Evolutionary conservation across 139 green algal species (phyloP).

Genomic region (Penium margaritaceum): DNA sequence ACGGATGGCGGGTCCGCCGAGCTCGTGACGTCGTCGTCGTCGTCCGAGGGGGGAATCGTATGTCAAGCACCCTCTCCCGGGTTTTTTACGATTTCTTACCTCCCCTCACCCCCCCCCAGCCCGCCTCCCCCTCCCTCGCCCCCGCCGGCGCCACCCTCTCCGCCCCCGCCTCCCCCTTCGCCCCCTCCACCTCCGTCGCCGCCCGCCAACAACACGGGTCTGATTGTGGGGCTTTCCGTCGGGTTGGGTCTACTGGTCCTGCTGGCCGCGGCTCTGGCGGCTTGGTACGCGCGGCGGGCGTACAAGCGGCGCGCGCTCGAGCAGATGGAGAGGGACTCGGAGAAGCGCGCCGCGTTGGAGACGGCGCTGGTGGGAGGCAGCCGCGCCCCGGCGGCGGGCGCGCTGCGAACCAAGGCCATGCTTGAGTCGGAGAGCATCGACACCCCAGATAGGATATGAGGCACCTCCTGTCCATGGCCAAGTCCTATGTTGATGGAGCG

Average conservation of each 20-base stretch:
- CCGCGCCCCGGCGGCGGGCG: background rate
- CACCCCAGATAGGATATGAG: too few species aligned
- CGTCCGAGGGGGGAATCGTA: too few species aligned
- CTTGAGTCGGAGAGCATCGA: conserved; percentile 1
- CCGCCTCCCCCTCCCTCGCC: background rate
- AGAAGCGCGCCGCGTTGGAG: background rate
- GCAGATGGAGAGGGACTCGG: background rate
- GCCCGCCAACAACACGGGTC: background rate
- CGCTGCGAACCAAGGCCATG: background rate
- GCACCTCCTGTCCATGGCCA: too few species aligned
- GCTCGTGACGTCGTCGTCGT: too few species aligned
- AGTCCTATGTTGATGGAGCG: too few species aligned
- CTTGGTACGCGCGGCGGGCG: background rate
- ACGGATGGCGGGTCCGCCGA: too few species aligned
- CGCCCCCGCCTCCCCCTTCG: background rate
- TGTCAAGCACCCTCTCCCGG: too few species aligned
- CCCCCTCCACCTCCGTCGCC: background rate
- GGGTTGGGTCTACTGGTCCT: background rate
- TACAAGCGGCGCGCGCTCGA: background rate
- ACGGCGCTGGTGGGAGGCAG: conserved; percentile 2
- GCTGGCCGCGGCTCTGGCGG: background rate
- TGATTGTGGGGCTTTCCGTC: background rate
- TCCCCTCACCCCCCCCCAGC: background rate
- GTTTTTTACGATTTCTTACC: too few species aligned
- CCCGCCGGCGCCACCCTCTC: background rate